Conservation (phyloP, 306 rosid species). For the Cyclanthera cordifolia region DNA sequence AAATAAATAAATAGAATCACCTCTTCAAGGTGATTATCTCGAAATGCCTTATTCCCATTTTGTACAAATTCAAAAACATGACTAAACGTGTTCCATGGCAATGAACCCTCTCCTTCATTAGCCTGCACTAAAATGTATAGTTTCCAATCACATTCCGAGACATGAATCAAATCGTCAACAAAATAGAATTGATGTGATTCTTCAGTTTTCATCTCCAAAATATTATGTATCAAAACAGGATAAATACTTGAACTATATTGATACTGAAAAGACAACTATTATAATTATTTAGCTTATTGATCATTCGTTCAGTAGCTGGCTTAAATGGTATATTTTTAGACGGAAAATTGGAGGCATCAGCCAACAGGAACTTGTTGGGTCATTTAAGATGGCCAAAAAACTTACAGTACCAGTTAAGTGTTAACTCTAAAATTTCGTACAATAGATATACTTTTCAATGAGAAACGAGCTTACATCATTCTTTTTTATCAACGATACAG, state of each 20-base stretch:
- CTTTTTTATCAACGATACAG: not conserved
- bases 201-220: not conserved
- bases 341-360: not conserved
- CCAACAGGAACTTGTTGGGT: not conserved
- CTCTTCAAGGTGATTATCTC: constrained; percentile 57
- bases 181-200: not conserved
- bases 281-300: not conserved
- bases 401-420: not conserved
- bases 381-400: not conserved
- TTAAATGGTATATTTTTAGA: not conserved
- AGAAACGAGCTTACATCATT: not conserved
- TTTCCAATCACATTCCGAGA: constrained; percentile 14
- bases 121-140: constrained; percentile 43
- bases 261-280: not conserved
- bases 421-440: not conserved
- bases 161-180: constrained; percentile 3
- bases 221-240: not conserved
- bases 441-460: not conserved
- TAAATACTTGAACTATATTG: not conserved
- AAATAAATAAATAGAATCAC: too few relatives aligned
- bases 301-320: not conserved
- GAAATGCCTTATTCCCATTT: constrained; percentile 60
- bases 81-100: constrained; percentile 41
- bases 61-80: constrained; percentile 53
- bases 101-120: constrained; percentile 29